phyloP scores from a whole-genome alignment of 805 yeast species.

The Ogataea naganishii region DNA sequence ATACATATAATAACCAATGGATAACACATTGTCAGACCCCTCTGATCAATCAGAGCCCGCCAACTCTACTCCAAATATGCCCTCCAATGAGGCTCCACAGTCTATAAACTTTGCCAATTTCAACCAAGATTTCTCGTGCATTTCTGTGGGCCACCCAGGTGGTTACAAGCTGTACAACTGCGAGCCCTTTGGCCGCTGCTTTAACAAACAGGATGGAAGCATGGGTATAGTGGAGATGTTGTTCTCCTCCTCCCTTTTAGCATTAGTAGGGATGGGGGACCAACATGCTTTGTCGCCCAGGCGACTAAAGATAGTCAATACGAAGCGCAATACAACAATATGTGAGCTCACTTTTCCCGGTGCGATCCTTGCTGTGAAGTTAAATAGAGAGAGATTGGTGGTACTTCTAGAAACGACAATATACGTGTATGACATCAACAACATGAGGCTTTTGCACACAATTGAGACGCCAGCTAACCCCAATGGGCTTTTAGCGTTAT shows the following conservation, averaged over 20 bases:
- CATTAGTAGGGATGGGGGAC: conserved; percentile 76
- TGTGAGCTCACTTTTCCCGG: conserved; percentile 90
- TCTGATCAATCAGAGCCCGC: no score
- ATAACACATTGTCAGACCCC: no score
- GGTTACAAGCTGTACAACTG: conserved; percentile 77
- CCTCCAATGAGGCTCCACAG: no score
- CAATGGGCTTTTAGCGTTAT: conserved; percentile 54
- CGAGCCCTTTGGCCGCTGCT: conserved; percentile 73
- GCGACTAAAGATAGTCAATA: conserved; percentile 72
- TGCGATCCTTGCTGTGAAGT: conserved; percentile 60
- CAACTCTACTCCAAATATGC: no score
- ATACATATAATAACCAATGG: no score
- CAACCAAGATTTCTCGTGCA: conserved; percentile 82
- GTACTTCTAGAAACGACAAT: conserved; percentile 82
- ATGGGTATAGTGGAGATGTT: conserved; percentile 86
- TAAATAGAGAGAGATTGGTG: conserved; percentile 76
- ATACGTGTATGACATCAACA: conserved; percentile 82
- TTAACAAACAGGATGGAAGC: conserved; percentile 43
- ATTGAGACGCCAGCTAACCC: conserved; percentile 56
- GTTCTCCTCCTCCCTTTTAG: conserved; percentile 77
- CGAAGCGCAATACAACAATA: conserved; percentile 58
- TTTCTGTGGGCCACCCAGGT: conserved; percentile 59
- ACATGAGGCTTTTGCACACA: conserved; percentile 74
- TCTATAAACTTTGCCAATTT: conserved; percentile 49
- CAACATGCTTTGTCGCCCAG: conserved; percentile 74